Percentiles rank a stretch among this genome's conserved stretches.
These are phyloP conservation scores for Cajanus cajan DNA, from an alignment of 306 rosid genomes.

Conservation along the genomic window DNA sequence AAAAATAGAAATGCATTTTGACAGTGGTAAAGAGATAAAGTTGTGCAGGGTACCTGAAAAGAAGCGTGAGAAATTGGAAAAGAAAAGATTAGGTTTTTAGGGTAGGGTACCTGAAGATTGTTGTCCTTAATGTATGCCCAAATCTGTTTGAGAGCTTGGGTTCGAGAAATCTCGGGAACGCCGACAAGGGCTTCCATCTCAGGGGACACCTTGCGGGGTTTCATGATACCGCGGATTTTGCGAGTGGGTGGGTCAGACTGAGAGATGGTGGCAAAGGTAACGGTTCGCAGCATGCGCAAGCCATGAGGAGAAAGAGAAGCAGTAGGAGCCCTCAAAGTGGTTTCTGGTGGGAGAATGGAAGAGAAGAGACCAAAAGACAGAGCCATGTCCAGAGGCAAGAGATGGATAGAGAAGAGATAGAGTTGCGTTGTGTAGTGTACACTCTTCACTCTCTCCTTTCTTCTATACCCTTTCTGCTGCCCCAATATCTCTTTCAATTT, in stretches of 20 bases:
- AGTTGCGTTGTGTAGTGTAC: too few species aligned
- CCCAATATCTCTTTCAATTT: neutral
- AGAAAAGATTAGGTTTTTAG: neutral
- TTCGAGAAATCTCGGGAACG: conserved; percentile 77
- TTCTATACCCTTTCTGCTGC: neutral
- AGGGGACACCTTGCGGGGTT: conserved; percentile 67
- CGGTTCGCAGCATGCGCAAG: conserved; percentile 41
- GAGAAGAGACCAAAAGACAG: conserved; percentile 6
- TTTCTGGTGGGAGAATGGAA: neutral
- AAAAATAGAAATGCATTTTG: neutral
- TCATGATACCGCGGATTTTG: conserved; percentile 81
- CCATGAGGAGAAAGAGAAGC: conserved; percentile 16
- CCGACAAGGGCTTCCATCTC: conserved; percentile 92
- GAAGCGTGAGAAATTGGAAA: neutral
- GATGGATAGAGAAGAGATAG: neutral
- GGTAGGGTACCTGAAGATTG: conserved; percentile 76
- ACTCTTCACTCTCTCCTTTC: neutral
- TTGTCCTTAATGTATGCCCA: conserved; percentile 95
- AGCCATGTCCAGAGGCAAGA: neutral
- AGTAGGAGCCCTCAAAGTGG: neutral
- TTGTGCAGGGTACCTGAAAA: too few species aligned
- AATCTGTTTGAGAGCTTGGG: conserved; percentile 84
- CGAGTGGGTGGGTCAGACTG: conserved; percentile 58
- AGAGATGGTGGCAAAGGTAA: conserved; percentile 55
- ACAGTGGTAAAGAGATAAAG: neutral